phyloP scores from a whole-genome alignment of 2,329 filamentous ascomycete genomes.

The Xenosphaeropsis pyriputrescens region DNA sequence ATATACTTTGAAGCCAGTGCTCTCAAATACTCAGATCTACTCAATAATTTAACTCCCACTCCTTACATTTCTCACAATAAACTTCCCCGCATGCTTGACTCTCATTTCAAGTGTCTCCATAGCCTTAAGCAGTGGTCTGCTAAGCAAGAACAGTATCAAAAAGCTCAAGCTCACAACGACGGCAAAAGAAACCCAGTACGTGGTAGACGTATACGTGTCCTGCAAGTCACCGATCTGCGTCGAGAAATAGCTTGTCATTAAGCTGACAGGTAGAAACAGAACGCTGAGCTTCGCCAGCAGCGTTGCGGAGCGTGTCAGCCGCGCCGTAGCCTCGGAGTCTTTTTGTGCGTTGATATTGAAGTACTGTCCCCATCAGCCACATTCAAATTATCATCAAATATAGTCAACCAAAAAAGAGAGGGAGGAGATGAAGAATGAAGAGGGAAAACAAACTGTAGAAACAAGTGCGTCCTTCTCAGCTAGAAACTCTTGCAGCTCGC shows the following conservation, averaged over 20 bases:
- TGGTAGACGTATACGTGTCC: slow-evolving; percentile 38
- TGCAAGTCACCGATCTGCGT: slow-evolving; percentile 44
- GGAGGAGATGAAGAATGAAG: not conserved
- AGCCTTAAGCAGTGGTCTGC: slow-evolving; percentile 28
- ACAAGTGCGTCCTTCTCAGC: slow-evolving; percentile 58
- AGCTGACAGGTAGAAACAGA: slow-evolving; percentile 58
- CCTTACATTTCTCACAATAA: too few relatives aligned
- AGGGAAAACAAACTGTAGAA: slow-evolving; percentile 41
- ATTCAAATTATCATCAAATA: too few relatives aligned
- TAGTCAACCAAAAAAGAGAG: not conserved
- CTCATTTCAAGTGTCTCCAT: slow-evolving; percentile 30
- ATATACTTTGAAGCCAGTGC: too few relatives aligned
- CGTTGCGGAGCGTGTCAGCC: slow-evolving; percentile 56
- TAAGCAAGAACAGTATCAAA: slow-evolving; percentile 38
- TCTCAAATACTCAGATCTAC: too few relatives aligned
- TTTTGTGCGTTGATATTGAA: slow-evolving; percentile 68
- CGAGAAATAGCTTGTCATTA: slow-evolving; percentile 64
- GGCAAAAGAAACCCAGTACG: slow-evolving; percentile 56
- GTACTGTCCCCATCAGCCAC: slow-evolving; percentile 33
- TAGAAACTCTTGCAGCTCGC: slow-evolving; percentile 46
- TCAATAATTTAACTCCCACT: too few relatives aligned
- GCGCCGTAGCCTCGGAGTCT: slow-evolving; percentile 57
- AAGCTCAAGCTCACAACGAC: slow-evolving; percentile 46
- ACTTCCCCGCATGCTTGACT: too few relatives aligned
- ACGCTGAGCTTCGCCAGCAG: slow-evolving; percentile 63